Evolutionary conservation across 345 rosid genomes (phyloP).

Genomic region (Pugionium dolabratum): DNA sequence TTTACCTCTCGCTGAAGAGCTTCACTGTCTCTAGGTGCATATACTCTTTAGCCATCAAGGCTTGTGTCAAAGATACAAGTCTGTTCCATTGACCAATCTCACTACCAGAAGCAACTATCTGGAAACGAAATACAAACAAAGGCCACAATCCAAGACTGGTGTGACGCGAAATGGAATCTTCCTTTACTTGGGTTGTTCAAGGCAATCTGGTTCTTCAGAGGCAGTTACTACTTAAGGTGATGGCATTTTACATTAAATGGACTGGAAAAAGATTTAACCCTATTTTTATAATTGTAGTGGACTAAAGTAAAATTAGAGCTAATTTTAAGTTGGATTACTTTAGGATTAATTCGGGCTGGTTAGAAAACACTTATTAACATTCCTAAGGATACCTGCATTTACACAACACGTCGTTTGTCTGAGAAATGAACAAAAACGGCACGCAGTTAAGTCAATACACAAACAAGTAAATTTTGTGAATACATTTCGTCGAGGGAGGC

Average conservation of each 20-base stretch:
- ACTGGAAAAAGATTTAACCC: no score
- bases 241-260: not conserved
- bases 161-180: constrained; percentile 74
- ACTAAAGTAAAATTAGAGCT: no score
- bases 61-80: constrained; percentile 53
- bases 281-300: no score
- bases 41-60: constrained; percentile 70
- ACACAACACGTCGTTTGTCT: constrained; percentile 6
- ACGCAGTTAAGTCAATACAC: not conserved
- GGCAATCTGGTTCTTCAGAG: constrained; percentile 50
- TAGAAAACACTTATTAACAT: no score
- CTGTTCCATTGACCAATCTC: constrained; percentile 68
- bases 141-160: constrained; percentile 64
- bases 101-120: constrained; percentile 41
- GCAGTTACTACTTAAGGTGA: constrained; percentile 29
- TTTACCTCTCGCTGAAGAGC: constrained; percentile 66
- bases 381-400: not conserved
- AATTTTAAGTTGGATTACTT: no score
- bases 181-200: constrained; percentile 54
- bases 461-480: constrained; percentile 9
- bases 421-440: not conserved
- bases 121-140: constrained; percentile 75
- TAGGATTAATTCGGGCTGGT: no score
- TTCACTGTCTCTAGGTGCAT: constrained; percentile 78
- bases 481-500: not conserved